Evolutionary conservation across 2,329 filamentous ascomycete genomes (phyloP).

Genomic region (Aureobasidium uvarum): DNA sequence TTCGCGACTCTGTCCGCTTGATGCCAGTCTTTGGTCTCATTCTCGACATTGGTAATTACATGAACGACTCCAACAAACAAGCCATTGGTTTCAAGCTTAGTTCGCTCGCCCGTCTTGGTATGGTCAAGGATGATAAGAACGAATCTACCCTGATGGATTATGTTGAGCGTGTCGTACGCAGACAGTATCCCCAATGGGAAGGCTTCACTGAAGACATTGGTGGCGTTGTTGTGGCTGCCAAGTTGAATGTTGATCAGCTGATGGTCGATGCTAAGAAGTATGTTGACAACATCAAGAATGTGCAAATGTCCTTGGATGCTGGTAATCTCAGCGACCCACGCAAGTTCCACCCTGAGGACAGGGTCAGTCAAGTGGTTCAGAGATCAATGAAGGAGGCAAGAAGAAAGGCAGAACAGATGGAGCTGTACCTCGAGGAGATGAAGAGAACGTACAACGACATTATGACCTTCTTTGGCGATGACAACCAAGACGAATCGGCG

Average conservation of each 20-base stretch:
- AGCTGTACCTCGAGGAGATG: constrained; percentile 92
- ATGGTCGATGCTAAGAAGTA: constrained; percentile 85
- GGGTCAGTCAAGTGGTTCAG: constrained; percentile 87
- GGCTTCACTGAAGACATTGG: constrained; percentile 79
- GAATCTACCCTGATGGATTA: constrained; percentile 93
- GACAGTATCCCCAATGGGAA: constrained; percentile 96
- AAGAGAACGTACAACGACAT: constrained; percentile 88
- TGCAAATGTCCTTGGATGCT: constrained; percentile 86
- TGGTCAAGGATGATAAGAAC: constrained; percentile 99
- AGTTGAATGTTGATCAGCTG: constrained; percentile 92
- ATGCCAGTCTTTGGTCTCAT: constrained; percentile 97
- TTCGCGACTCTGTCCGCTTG: constrained; percentile 85
- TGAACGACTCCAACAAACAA: constrained; percentile 99
- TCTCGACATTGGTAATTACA: constrained; percentile 98
- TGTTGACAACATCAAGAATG: constrained; percentile 90
- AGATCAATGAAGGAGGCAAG: constrained; percentile 94
- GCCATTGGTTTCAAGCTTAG: constrained; percentile 97
- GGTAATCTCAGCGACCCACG: constrained; percentile 95
- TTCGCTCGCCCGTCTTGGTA: constrained; percentile 84
- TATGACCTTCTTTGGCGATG: constrained; percentile 94
- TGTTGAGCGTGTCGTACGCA: constrained; percentile 92
- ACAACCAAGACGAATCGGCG: constrained; percentile 86
- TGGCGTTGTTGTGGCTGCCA: constrained; percentile 75
- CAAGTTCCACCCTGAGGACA: constrained; percentile 97
- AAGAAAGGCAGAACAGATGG: constrained; percentile 93